Percentiles rank a stretch among this genome's conserved stretches.
These are phyloP conservation scores for Candida pseudofarinosa DNA, from an alignment of 805 yeast species.

Conservation along the genomic window DNA sequence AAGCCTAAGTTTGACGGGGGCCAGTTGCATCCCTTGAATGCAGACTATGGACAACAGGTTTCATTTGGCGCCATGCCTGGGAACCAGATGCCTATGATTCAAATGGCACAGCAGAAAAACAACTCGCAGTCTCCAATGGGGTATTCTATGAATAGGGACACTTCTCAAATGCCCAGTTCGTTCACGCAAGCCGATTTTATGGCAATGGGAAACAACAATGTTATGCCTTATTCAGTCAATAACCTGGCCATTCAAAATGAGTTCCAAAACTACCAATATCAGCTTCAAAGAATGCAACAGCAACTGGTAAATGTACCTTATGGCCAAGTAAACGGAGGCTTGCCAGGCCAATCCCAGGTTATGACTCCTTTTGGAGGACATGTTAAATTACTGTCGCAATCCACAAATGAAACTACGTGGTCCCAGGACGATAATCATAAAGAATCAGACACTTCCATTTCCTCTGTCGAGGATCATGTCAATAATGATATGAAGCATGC, in stretches of 20 bases:
- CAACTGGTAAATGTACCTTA: conserved; percentile 14
- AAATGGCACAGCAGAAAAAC: not conserved
- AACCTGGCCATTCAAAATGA: conserved; percentile 18
- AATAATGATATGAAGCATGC: conserved; percentile 4
- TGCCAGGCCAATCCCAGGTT: conserved; percentile 16
- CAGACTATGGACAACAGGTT: not conserved
- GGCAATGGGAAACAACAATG: conserved; percentile 8
- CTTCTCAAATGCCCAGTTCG: conserved; percentile 23
- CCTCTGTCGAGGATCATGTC: conserved; percentile 23
- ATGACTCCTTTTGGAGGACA: conserved; percentile 9
- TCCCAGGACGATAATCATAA: conserved; percentile 36
- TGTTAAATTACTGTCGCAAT: conserved; percentile 24
- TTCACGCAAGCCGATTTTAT: conserved; percentile 20
- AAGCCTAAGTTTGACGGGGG: conserved; percentile 30
- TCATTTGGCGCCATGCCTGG: conserved; percentile 2
- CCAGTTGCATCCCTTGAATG: conserved; percentile 5
- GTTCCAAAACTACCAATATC: conserved; percentile 20
- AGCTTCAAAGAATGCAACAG: conserved; percentile 24
- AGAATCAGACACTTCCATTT: conserved; percentile 39
- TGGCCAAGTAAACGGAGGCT: conserved; percentile 7
- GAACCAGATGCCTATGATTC: not conserved
- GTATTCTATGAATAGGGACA: conserved; percentile 21
- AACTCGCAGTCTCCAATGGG: conserved; percentile 33
- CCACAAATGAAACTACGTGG: conserved; percentile 44
- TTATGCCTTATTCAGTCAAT: conserved; percentile 8